Base-by-base conservation (phyloP, 306 rosid species). In the Cucumis hystrix region DNA sequence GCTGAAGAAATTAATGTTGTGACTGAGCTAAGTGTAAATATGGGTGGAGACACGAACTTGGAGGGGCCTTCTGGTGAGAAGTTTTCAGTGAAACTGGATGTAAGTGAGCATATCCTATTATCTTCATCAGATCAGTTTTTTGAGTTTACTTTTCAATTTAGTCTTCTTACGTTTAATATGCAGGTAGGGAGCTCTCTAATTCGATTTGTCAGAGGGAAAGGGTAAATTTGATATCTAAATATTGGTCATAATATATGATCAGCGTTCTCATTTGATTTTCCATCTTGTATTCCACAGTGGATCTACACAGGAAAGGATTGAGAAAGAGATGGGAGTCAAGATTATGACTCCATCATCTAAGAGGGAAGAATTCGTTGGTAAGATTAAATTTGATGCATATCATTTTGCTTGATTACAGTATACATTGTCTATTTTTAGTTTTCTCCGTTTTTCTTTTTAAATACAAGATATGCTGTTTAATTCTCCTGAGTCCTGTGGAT, bases 101-200 rank as follows among this genome's bases (percentile, higher is more conserved):
- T 86, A 83, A 81, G 78, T 41, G 21, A n/a, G 64, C 52, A 23
- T 12, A 69, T 23, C 57, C 58, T 13, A 23, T 39, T 43, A 21
- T 13, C 37, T 54, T 60, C 59, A 21, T 11, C 63, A 14, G 11
- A 76, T 25, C 63, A 14, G 40, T 74, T 66, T 35, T 60, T 41
- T 69, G 13, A 18, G 30, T 40, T n/a, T 76, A 58, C 70, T 49
- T 54, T 35, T 79, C 75, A 80, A 52, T 71, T 9, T 52, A 21
- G 21, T 69, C 58, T 72, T 65, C 59, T 28, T 39, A 39, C 82
- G 62, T 82, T 88, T 83, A 78, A 81, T 83, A 79, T 81, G 90
- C 93, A 94, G 98, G 93, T 90, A 18, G 97, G 97, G 74, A 86
- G 90, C 79, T 87, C 96, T 62, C 89, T 94, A 79, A 81, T 87